Evolutionary conservation across 1,284 basidiomycete species (phyloP).

Genomic region (Takashimella koratensis): DNA sequence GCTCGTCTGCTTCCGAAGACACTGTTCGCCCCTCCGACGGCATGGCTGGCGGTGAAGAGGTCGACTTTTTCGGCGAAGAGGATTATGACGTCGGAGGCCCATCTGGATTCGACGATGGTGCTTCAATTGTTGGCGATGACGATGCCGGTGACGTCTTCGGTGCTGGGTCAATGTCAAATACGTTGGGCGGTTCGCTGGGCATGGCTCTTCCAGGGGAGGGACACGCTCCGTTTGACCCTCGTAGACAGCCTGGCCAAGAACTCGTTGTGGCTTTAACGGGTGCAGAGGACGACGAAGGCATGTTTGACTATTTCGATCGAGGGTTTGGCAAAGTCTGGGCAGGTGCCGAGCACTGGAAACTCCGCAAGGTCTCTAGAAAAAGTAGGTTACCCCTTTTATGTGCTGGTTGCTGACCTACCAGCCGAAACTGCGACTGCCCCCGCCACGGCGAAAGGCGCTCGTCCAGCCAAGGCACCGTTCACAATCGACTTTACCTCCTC

Average conservation of each 20-base stretch:
- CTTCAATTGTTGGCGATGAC: slow-evolving; percentile 45
- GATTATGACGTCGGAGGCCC: slow-evolving; percentile 69
- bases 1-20: slow-evolving; percentile 24
- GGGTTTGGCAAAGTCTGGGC: slow-evolving; percentile 93
- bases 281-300: slow-evolving; percentile 53
- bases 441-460: slow-evolving; percentile 55
- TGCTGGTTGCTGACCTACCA: slow-evolving; percentile 31
- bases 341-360: slow-evolving; percentile 97
- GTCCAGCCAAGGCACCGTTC: slow-evolving; percentile 80
- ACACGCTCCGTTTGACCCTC: slow-evolving; percentile 70
- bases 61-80: slow-evolving; percentile 55
- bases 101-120: slow-evolving; percentile 52
- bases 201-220: slow-evolving; percentile 50
- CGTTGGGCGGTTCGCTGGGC: slow-evolving; percentile 48
- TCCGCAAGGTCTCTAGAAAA: slow-evolving; percentile 69
- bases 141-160: slow-evolving; percentile 50
- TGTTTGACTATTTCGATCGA: slow-evolving; percentile 94
- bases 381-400: slow-evolving; percentile 53
- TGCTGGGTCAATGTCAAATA: slow-evolving; percentile 16
- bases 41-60: slow-evolving; percentile 20
- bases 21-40: slow-evolving; percentile 12
- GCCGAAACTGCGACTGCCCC: slow-evolving; percentile 53
- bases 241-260: slow-evolving; percentile 66
- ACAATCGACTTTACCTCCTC: slow-evolving; percentile 76
- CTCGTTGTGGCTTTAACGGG: slow-evolving; percentile 80